These are phyloP conservation scores for Filobasidium uniguttulatum DNA, from an alignment of 1,284 basidiomycete genomes.

Conservation along the genomic window DNA sequence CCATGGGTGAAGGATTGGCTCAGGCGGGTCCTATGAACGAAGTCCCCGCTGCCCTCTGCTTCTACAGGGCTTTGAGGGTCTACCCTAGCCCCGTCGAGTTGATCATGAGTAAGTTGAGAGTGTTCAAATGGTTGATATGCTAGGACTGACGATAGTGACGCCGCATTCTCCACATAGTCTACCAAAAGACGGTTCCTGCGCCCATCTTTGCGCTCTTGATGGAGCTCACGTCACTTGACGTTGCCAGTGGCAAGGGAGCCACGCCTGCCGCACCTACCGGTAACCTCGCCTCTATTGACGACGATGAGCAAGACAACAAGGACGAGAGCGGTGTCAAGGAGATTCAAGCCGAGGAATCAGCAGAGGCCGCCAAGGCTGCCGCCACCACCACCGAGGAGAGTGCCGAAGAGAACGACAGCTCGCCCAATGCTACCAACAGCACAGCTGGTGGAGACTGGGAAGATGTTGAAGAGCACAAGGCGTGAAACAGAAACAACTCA, in stretches of 20 bases:
- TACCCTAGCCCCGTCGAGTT: conserved; percentile 89
- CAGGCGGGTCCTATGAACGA: conserved; percentile 59
- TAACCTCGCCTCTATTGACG: not conserved
- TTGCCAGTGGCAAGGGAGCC: conserved; percentile 37
- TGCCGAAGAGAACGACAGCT: not conserved
- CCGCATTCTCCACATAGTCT: conserved; percentile 49
- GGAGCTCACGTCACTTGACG: conserved; percentile 75
- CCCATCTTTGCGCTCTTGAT: conserved; percentile 82
- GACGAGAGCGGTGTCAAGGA: not conserved
- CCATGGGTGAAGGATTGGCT: conserved; percentile 71
- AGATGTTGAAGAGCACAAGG: not conserved
- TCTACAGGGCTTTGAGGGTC: conserved; percentile 85
- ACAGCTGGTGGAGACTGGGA: not conserved
- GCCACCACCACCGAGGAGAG: not conserved
- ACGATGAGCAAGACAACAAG: not conserved
- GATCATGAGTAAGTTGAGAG: conserved; percentile 49
- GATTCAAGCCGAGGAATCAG: not conserved
- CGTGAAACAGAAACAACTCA: no score
- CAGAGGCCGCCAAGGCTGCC: not conserved
- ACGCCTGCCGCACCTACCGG: not conserved
- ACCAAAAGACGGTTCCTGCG: conserved; percentile 73
- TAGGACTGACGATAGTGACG: no score
- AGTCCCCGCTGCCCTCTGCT: conserved; percentile 69
- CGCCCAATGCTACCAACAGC: no score
- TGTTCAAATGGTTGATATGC: no score